Conservation (phyloP, 345 rosid species). For the Pugionium dolabratum region DNA sequence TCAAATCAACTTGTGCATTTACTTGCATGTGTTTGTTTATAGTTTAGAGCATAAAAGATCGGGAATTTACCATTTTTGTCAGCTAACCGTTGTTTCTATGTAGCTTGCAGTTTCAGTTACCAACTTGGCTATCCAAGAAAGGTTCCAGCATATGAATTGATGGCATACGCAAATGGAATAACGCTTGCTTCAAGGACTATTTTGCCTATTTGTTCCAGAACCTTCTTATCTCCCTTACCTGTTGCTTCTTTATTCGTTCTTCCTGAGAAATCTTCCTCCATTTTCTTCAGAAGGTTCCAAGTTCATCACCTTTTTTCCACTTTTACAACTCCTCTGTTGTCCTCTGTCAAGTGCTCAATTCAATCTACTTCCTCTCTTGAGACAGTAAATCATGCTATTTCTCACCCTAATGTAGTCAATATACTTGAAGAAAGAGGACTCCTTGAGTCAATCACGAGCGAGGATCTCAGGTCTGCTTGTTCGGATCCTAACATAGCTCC, state of each 20-base stretch:
- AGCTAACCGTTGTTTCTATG: conserved; percentile 20
- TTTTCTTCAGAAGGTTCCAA: conserved; percentile 27
- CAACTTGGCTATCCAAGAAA: conserved; percentile 22
- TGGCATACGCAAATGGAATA: conserved; percentile 43
- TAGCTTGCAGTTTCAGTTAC: conserved; percentile 11
- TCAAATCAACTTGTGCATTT: neutral
- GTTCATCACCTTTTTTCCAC: conserved; percentile 31
- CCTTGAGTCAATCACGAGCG: conserved; percentile 79
- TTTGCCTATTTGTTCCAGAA: conserved; percentile 41
- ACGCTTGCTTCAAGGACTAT: conserved; percentile 44
- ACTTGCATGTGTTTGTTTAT: conserved; percentile 25
- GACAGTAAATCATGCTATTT: conserved; percentile 36
- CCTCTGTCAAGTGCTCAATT: conserved; percentile 44
- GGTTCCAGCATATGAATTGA: conserved; percentile 19
- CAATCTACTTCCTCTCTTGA: conserved; percentile 42
- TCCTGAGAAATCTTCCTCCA: conserved; percentile 29
- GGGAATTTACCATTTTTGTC: neutral
- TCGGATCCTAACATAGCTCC: conserved; percentile 46
- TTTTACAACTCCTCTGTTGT: conserved; percentile 35
- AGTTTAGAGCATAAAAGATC: conserved; percentile 6
- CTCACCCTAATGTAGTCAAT: conserved; percentile 57
- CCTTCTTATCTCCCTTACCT: conserved; percentile 42
- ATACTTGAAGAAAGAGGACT: conserved; percentile 81
- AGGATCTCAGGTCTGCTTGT: conserved; percentile 68
- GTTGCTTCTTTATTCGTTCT: conserved; percentile 29